Evolutionary conservation across 116 monocot genomes (phyloP).

Genomic region (Dioscorea cayenensis): DNA sequence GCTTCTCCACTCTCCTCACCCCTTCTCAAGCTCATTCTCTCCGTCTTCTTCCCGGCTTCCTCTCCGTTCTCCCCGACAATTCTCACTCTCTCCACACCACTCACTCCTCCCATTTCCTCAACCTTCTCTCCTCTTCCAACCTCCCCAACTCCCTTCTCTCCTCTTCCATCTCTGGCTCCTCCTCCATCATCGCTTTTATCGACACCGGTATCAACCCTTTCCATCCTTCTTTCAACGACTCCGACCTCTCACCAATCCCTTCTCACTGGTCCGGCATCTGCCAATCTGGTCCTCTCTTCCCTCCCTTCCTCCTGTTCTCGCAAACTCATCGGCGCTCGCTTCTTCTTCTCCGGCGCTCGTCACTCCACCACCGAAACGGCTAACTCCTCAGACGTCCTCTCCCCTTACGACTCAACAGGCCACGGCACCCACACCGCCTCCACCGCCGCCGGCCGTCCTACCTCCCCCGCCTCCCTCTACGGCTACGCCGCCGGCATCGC

Average conservation of each 20-base stretch:
- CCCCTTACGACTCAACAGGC: conserved; percentile 33
- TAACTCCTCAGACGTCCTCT: conserved; percentile 11
- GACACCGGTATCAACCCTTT: conserved; percentile 29
- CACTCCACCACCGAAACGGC: background rate
- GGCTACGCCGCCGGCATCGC: conserved; percentile 24
- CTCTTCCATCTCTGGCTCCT: conserved; percentile 6
- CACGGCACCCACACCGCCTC: conserved; percentile 61
- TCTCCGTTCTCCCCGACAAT: conserved; percentile 22
- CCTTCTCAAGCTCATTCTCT: conserved; percentile 11
- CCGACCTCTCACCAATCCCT: conserved; percentile 7
- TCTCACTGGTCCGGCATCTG: conserved; percentile 27
- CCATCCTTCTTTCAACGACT: conserved; percentile 22
- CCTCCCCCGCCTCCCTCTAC: conserved; percentile 12
- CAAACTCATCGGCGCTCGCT: conserved; percentile 32
- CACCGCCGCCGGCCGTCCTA: conserved; percentile 22
- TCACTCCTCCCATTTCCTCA: conserved; percentile 28
- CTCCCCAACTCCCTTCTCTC: conserved; percentile 9
- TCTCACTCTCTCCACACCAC: conserved; percentile 29
- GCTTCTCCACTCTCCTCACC: conserved; percentile 31
- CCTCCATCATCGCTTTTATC: conserved; percentile 14
- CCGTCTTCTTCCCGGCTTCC: conserved; percentile 10
- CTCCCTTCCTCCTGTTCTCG: conserved; percentile 13
- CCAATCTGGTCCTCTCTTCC: conserved; percentile 10
- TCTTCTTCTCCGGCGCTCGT: conserved; percentile 16
- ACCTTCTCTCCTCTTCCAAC: conserved; percentile 10